These are phyloP conservation scores for Berberis vulgaris DNA, from an alignment of 164 flowering plant genomes.

Conservation along the genomic window DNA sequence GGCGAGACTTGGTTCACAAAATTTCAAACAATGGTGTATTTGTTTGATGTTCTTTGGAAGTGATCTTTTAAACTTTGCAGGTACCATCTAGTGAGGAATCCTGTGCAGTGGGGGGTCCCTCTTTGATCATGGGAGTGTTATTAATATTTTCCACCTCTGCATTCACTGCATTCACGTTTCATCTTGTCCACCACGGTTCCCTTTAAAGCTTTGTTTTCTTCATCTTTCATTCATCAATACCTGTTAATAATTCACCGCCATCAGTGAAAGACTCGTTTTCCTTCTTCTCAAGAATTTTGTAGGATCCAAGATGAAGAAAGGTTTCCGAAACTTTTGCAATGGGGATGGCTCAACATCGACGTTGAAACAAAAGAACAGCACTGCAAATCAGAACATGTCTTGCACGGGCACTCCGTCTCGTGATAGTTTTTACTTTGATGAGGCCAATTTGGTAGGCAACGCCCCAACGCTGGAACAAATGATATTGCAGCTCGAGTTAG, in stretches of 20 bases:
- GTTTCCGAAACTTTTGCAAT: constrained; percentile 51
- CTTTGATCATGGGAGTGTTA: neutral
- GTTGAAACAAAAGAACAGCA: constrained; percentile 41
- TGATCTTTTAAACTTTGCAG: no score
- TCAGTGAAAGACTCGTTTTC: constrained; percentile 52
- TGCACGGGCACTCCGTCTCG: constrained; percentile 6
- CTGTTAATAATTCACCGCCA: neutral
- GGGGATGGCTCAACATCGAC: constrained; percentile 69
- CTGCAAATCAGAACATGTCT: neutral
- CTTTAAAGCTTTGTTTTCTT: neutral
- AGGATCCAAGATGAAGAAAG: constrained; percentile 62
- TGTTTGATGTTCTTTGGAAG: no score
- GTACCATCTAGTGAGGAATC: no score
- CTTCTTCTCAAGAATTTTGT: constrained; percentile 57
- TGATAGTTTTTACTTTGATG: constrained; percentile 5
- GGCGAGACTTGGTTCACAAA: no score
- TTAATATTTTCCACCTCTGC: neutral
- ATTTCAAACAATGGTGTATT: no score
- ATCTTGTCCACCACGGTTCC: neutral
- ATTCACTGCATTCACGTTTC: neutral
- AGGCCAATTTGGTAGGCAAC: neutral
- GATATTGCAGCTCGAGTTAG: constrained; percentile 67
- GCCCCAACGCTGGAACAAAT: constrained; percentile 72
- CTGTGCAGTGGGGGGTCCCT: neutral
- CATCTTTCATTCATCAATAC: neutral